A percentile compares a stretch with the other conserved stretches of the same genome.
Conservation (phyloP, 2,329 filamentous ascomycete genomes). For the Phaeosphaeriaceae sp. region DNA sequence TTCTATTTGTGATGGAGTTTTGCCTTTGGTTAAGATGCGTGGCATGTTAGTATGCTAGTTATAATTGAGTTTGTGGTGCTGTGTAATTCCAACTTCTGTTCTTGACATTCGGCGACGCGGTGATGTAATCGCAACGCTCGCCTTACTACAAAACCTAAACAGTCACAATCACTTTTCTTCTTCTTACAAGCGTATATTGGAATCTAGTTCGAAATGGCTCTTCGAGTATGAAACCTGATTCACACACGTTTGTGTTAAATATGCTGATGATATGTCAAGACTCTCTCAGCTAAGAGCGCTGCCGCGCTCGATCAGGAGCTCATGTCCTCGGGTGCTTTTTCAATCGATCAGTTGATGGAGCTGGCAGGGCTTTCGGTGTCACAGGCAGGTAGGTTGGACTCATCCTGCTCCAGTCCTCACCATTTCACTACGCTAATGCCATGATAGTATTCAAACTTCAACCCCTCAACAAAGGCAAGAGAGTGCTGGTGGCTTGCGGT, state of each 20-base stretch:
- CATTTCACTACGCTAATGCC: not conserved
- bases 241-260: not conserved
- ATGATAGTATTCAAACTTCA: constrained; percentile 81
- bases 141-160: no score
- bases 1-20: constrained; percentile 20
- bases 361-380: constrained; percentile 91
- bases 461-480: constrained; percentile 71
- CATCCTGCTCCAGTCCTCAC: not conserved
- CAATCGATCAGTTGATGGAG: constrained; percentile 96
- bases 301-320: constrained; percentile 90
- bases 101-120: constrained; percentile 10
- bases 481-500: constrained; percentile 87
- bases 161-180: no score
- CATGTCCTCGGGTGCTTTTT: constrained; percentile 88
- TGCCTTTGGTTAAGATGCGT: constrained; percentile 9
- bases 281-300: constrained; percentile 84
- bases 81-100: no score
- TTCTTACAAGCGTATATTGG: not conserved
- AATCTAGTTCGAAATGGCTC: constrained; percentile 17
- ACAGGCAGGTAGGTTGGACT: constrained; percentile 69
- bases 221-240: constrained; percentile 6
- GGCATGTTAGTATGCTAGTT: no score
- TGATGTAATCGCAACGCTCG: constrained; percentile 44
- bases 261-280: constrained; percentile 58
- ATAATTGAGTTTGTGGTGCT: no score